Percentiles rank a stretch among this genome's conserved stretches.
phyloP scores from a whole-genome alignment of 306 rosid genomes.

The Mucuna pruriens region DNA sequence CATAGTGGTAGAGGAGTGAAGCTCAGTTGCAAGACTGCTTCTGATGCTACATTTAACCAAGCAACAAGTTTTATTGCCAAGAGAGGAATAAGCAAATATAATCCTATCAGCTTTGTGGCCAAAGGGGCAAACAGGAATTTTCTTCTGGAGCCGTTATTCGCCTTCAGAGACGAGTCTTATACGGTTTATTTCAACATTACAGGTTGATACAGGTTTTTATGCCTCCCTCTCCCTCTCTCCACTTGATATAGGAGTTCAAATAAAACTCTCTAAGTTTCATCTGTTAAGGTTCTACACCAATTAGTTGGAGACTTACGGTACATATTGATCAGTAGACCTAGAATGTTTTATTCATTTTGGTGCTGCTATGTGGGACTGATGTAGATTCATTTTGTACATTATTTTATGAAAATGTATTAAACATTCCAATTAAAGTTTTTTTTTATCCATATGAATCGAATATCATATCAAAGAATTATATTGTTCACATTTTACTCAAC shows the following conservation, averaged over 20 bases:
- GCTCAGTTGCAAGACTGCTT: conserved; percentile 54
- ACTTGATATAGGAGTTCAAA: conserved; percentile 11
- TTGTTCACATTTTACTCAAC: no score
- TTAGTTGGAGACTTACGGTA: not conserved
- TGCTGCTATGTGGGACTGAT: no score
- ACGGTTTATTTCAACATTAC: conserved; percentile 74
- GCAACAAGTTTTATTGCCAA: conserved; percentile 67
- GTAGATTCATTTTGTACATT: no score
- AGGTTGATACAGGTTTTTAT: conserved; percentile 21
- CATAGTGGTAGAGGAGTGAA: conserved; percentile 52
- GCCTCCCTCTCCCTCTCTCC: no score
- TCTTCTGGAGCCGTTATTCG: conserved; percentile 71
- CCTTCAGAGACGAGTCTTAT: conserved; percentile 69
- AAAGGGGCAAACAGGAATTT: conserved; percentile 62
- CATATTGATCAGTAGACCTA: no score
- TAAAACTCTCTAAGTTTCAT: not conserved
- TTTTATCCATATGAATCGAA: no score
- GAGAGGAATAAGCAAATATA: conserved; percentile 59
- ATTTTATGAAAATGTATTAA: no score
- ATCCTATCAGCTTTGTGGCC: conserved; percentile 81
- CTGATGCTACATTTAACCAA: conserved; percentile 44
- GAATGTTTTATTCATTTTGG: no score
- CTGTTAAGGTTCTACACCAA: not conserved
- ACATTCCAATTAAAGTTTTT: no score
- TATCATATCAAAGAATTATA: no score